phyloP scores from a whole-genome alignment of 768 basidiomycete species.

The Lactarius sp. region DNA sequence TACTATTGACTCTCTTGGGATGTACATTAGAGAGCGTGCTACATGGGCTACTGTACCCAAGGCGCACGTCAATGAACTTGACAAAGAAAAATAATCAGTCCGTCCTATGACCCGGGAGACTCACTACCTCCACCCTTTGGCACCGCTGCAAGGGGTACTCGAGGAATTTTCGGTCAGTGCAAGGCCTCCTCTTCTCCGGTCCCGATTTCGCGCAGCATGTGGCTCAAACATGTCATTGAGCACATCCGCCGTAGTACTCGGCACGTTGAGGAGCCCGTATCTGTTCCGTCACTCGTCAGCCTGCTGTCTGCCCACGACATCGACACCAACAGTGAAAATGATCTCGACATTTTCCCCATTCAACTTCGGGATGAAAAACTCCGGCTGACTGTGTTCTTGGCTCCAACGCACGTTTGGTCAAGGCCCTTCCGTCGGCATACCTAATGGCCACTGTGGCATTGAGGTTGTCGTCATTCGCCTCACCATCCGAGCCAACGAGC shows the following conservation, averaged over 20 bases:
- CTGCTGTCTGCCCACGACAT: conserved; percentile 37
- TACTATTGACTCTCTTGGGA: too few relatives aligned
- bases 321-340: conserved; percentile 15
- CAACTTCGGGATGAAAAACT: conserved; percentile 46
- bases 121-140: conserved; percentile 42
- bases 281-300: conserved; percentile 44
- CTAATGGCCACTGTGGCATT: conserved; percentile 51
- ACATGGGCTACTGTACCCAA: too few relatives aligned
- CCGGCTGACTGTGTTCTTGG: conserved; percentile 53
- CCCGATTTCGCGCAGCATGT: conserved; percentile 24
- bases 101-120: too few relatives aligned
- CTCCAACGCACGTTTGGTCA: conserved; percentile 49
- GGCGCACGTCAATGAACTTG: too few relatives aligned
- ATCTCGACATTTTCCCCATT: conserved; percentile 38
- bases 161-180: conserved; percentile 45
- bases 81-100: too few relatives aligned
- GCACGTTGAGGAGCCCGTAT: conserved; percentile 53
- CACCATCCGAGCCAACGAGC: conserved; percentile 48
- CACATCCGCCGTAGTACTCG: conserved; percentile 67
- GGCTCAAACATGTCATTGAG: conserved; percentile 40
- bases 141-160: conserved; percentile 64
- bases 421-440: conserved; percentile 41
- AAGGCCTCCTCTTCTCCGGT: conserved; percentile 31
- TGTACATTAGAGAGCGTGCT: too few relatives aligned
- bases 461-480: conserved; percentile 55